A percentile compares a stretch with the other conserved stretches of the same genome.
Conservation (phyloP, 2,329 filamentous ascomycete genomes). For the Metarhizium rileyi region DNA sequence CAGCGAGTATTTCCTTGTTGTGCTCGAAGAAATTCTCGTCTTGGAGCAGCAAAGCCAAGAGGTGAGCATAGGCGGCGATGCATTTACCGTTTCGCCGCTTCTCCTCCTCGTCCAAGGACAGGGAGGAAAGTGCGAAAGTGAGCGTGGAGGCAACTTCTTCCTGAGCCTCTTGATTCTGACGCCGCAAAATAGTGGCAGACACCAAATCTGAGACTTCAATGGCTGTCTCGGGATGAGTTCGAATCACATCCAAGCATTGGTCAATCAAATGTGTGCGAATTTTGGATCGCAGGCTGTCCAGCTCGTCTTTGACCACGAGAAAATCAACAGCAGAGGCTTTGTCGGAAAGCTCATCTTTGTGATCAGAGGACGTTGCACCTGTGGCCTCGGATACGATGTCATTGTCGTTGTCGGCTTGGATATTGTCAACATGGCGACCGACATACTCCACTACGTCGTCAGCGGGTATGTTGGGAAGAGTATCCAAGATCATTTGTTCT, state of each 20-base stretch:
- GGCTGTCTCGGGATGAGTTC: constrained; percentile 77
- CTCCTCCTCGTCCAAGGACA: constrained; percentile 49
- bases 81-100: constrained; percentile 52
- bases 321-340: constrained; percentile 10
- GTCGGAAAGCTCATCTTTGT: constrained; percentile 10
- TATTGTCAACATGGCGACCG: constrained; percentile 1
- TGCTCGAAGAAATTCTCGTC: constrained; percentile 71
- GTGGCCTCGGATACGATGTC: not conserved
- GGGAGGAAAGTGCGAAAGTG: constrained; percentile 70
- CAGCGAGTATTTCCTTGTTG: constrained; percentile 63
- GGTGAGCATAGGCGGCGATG: constrained; percentile 83
- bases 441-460: constrained; percentile 5
- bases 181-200: constrained; percentile 55
- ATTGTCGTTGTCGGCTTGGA: constrained; percentile 3
- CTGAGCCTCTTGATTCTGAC: constrained; percentile 44
- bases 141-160: constrained; percentile 75
- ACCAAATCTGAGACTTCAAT: constrained; percentile 89
- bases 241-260: constrained; percentile 80
- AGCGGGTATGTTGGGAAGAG: constrained; percentile 12
- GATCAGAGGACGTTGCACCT: constrained; percentile 3
- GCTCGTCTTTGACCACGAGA: constrained; percentile 53
- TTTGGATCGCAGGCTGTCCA: constrained; percentile 65
- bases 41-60: constrained; percentile 80
- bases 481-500: constrained; percentile 30
- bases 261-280: constrained; percentile 75